Evolutionary conservation across 2,329 filamentous ascomycete genomes (phyloP), one percentile per base, ranked within the genome.

Genomic region (Rhinocladiella similis): DNA sequence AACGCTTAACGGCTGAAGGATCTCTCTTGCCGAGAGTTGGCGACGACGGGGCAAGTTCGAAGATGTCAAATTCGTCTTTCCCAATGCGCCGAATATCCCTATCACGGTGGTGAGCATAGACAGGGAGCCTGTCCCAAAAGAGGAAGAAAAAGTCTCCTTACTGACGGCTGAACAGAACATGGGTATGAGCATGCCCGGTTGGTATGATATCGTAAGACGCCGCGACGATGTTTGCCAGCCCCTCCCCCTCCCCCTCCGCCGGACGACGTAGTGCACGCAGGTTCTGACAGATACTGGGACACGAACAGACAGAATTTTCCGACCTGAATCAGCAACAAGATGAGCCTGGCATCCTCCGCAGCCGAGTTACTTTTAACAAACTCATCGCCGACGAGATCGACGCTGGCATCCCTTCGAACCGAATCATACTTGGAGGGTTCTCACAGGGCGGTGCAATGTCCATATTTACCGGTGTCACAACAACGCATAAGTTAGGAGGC

Each of bases 31-130:
- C 29, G 87, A 96, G 77, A 91, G 93, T 73, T 97, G 89, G 88
- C 86, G 91, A 53, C 82, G 87, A 33, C 83, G 89, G 50, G 83
- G 85, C 72, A 87, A 87, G 68, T 90, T 97, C 62, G 84, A 91
- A 56, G 89, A 97, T 74, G 90, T 96, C 71, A 89, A 93, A 70
- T 97, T 97, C 73, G 84, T 99, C 69, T 87, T 99, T 72, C 94
- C 94, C 14, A 90, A 96, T 76, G 94, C 94, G 25, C 91, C 93
- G 4, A 76, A 74, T 36, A 94, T 96, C 52, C 91, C 91, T 29
- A 90, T 97, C 69, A 92, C 91, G n/a, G 79, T 86, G 66, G 88
- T 91, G 75, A 68, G 14, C 16, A 33, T 27, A 7, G 7, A 27
- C 25, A n/a, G n/a, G n/a, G n/a, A n/a, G n/a, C n/a, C n/a, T n/a